phyloP scores from a whole-genome alignment of 352 stramenopile genomes.

The Peronosclerospora sorghi region DNA sequence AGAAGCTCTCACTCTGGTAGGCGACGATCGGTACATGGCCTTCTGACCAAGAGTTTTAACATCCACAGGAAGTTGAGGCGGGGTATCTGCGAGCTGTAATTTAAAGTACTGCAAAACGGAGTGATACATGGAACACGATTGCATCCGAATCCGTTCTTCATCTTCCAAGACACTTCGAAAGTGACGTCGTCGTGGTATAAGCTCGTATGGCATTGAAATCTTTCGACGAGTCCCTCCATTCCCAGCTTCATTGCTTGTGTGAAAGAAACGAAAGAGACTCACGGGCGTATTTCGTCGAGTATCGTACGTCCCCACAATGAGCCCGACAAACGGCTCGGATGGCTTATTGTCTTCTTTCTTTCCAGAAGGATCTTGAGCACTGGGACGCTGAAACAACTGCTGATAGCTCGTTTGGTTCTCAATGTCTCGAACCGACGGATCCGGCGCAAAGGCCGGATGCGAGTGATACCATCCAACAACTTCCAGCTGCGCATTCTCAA shows the following conservation, averaged over 20 bases:
- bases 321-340: constrained; percentile 86
- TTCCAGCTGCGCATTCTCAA: constrained; percentile 78
- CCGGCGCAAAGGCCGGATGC: constrained; percentile 87
- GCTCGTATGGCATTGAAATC: constrained; percentile 62
- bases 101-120: constrained; percentile 29
- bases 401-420: constrained; percentile 92
- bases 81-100: constrained; percentile 2
- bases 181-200: constrained; percentile 38
- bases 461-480: constrained; percentile 94
- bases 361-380: constrained; percentile 2
- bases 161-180: constrained; percentile 40
- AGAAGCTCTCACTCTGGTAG: constrained; percentile 7
- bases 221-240: constrained; percentile 34
- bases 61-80: constrained; percentile 1
- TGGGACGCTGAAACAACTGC: constrained; percentile 69
- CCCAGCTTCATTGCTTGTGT: constrained; percentile 62
- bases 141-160: constrained; percentile 25
- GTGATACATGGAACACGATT: constrained; percentile 27
- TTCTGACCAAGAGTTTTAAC: no score
- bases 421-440: constrained; percentile 90
- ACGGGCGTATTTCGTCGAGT: constrained; percentile 54
- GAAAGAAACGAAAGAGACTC: constrained; percentile 80
- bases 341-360: constrained; percentile 12
- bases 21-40: constrained; percentile 2
- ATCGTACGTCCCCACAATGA: constrained; percentile 92